Percentiles rank a stretch among this genome's conserved stretches.
Conservation (phyloP, 2,329 filamentous ascomycete species). For the Bipolaris bicolor region DNA sequence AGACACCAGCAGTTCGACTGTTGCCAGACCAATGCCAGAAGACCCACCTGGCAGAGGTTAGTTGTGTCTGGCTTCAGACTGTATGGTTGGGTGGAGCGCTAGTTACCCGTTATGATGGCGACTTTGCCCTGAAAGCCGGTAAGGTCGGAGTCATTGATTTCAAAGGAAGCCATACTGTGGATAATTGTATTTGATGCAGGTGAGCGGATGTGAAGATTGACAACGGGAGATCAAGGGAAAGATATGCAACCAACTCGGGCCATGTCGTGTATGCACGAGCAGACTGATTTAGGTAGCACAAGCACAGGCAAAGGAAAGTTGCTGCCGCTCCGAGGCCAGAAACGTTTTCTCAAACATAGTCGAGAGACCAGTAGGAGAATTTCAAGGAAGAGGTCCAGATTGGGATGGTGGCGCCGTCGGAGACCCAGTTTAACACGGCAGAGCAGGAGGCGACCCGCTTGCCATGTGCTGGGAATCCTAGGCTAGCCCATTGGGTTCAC, state of each 20-base stretch:
- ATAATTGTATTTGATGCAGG: constrained; percentile 1
- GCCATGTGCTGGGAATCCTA: not conserved
- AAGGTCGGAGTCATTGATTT: constrained; percentile 29
- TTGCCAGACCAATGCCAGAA: constrained; percentile 65
- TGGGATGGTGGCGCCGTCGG: not conserved
- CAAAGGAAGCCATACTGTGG: constrained; percentile 31
- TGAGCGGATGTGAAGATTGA: not conserved
- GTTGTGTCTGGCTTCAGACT: not conserved
- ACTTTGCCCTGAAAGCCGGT: constrained; percentile 29
- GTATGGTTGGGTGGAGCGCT: not conserved
- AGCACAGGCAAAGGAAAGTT: constrained; percentile 2
- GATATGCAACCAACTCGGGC: constrained; percentile 8
- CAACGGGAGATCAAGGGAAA: constrained; percentile 1
- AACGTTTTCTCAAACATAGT: constrained; percentile 10
- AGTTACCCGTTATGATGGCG: constrained; percentile 28
- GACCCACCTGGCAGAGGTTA: constrained; percentile 54
- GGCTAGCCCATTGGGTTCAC: not conserved
- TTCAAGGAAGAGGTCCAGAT: constrained; percentile 3
- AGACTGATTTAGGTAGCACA: constrained; percentile 2
- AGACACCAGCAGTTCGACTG: constrained; percentile 58
- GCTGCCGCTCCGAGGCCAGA: constrained; percentile 1
- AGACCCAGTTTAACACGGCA: constrained; percentile 10
- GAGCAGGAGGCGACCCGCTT: constrained; percentile 3
- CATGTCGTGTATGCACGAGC: not conserved
- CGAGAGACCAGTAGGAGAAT: constrained; percentile 3